Evolutionary conservation across 2,329 filamentous ascomycete species (phyloP).

Genomic region (Cryphonectria nitschkei): DNA sequence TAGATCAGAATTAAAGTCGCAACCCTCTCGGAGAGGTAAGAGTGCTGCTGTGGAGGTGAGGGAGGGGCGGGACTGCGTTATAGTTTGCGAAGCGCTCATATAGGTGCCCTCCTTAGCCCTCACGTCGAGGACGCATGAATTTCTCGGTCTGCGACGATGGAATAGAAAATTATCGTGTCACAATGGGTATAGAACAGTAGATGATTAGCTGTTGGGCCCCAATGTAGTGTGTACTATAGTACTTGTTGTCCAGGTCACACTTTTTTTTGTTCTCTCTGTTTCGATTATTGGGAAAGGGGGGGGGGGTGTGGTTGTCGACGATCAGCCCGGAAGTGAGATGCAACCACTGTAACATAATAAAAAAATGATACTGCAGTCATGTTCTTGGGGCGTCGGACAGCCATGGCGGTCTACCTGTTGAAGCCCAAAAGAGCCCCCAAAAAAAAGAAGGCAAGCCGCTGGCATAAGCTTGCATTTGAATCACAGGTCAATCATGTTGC

Average conservation of each 20-base stretch:
- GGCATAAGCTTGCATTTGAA: background rate
- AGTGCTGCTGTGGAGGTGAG: background rate
- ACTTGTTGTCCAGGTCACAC: background rate
- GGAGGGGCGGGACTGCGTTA: background rate
- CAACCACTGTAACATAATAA: too few species aligned
- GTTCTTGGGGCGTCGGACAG: background rate
- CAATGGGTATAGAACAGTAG: background rate
- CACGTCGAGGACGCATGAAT: background rate
- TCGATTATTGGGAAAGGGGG: background rate
- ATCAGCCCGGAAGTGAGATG: background rate
- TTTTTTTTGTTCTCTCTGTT: background rate
- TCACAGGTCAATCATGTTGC: background rate
- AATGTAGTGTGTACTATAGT: background rate
- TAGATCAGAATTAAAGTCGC: background rate
- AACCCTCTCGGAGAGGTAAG: background rate
- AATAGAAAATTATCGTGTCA: background rate
- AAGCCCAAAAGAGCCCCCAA: background rate
- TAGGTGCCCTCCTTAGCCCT: background rate
- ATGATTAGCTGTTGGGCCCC: background rate
- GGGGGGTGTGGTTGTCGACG: too few species aligned
- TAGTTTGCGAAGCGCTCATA: background rate
- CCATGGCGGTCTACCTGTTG: background rate
- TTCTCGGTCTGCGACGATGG: background rate
- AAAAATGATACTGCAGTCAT: background rate
- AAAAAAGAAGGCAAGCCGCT: background rate